phyloP scores from a whole-genome alignment of 1,139 yeast genomes.

The Debaryomyces subglobosus region DNA sequence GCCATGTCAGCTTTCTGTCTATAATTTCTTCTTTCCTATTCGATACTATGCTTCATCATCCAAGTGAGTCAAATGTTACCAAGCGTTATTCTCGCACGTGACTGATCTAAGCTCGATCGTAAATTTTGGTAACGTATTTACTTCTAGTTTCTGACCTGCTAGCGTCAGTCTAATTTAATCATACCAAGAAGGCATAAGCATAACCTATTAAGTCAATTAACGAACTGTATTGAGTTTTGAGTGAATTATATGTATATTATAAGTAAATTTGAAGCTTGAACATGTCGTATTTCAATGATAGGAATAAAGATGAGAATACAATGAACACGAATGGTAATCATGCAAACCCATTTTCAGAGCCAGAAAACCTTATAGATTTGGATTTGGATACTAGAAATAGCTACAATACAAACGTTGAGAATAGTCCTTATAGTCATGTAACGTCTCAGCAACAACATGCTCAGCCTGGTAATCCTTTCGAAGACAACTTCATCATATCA shows the following conservation, averaged over 20 bases:
- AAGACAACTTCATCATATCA: slow-evolving; percentile 37
- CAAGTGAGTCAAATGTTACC: background rate
- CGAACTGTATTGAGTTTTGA: background rate
- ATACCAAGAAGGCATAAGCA: background rate
- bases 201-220: background rate
- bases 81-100: background rate
- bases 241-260: background rate
- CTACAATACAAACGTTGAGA: slow-evolving; percentile 13
- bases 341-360: slow-evolving; percentile 26
- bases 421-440: slow-evolving; percentile 18
- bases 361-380: slow-evolving; percentile 36
- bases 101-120: background rate
- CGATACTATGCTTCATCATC: background rate
- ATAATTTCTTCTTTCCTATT: background rate
- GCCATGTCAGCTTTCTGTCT: slow-evolving; percentile 38
- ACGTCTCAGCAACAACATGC: slow-evolving; percentile 15
- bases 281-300: slow-evolving; percentile 11
- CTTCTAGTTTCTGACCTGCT: background rate
- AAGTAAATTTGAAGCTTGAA: background rate
- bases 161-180: background rate
- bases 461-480: slow-evolving; percentile 35
- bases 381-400: slow-evolving; percentile 20
- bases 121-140: background rate
- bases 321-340: slow-evolving; percentile 1
- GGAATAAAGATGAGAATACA: slow-evolving; percentile 1